Evolutionary conservation across 2,329 filamentous ascomycete species (phyloP), one percentile per base, ranked within the genome.

Genomic region (Fusarium sarcochroum): DNA sequence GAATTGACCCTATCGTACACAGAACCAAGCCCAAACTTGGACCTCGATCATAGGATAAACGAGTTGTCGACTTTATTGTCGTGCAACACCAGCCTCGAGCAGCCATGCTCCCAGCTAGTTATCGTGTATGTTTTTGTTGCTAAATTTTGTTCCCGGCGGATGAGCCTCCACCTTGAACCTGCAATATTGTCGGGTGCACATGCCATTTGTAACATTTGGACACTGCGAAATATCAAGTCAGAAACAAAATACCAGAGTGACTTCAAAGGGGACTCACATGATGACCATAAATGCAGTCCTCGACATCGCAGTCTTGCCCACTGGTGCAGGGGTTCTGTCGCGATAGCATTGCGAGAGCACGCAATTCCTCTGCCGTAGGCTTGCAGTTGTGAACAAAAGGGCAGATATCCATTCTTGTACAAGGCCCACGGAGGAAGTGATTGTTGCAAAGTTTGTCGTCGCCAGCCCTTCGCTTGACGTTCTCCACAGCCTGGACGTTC

Each of bases 251-350:
- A 15, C 21, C 7, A 5, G 18, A 20, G 30, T 7, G 27, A 11
- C 27, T 21, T 5, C 42, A 18, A 30, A 8, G 15, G 42, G 45
- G 23, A 81, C 85, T 80, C 73, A 88, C 86, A 71, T 90, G 84
- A 73, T 90, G 88, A 4, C 88, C 88, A 69, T 90, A 90, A 60
- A 90, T 89, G 73, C 88, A 90, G 64, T 85, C 84, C 3, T 84
- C 81, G 6, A 83, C 77, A 8, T 85, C 83, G 67, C 88, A 90
- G n/a, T 86, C 80, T 73, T 90, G 88, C 0, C 86, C 85, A 30
- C 78, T 82, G 0, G 81, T 81, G 76, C 88, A 90, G 2, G 87
- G 88, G 58, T 88, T 89, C 57, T 86, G 77, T 7, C 88, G 82
- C 4, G 87, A 83, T 48, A 90, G 71, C 68, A 85, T 84, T 1